Conservation (phyloP, 2,329 filamentous ascomycete genomes). For the Colletotrichum truncatum region DNA sequence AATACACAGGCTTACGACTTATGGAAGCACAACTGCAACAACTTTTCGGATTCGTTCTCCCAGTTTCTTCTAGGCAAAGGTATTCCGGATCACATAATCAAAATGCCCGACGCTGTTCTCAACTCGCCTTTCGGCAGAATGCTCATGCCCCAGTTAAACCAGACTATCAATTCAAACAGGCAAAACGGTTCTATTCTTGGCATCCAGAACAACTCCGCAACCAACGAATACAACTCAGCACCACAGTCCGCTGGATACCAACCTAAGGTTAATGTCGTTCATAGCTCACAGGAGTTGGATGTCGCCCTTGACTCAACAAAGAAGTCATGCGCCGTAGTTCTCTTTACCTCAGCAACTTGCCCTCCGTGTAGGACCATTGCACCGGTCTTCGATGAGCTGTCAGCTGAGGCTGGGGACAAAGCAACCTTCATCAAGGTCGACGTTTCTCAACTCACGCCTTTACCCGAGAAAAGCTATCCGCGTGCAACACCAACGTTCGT, state of each 20-base stretch:
- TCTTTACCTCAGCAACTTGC: slow-evolving; percentile 92
- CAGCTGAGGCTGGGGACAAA: slow-evolving; percentile 74
- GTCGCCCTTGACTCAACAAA: slow-evolving; percentile 66
- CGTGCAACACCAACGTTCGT: slow-evolving; percentile 88
- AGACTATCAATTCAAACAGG: slow-evolving; percentile 59
- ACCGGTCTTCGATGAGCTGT: slow-evolving; percentile 82
- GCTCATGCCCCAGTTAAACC: slow-evolving; percentile 76
- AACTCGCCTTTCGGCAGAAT: slow-evolving; percentile 89
- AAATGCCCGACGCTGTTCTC: slow-evolving; percentile 85
- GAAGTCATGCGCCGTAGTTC: slow-evolving; percentile 79
- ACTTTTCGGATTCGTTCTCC: slow-evolving; percentile 92
- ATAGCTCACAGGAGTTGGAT: slow-evolving; percentile 68
- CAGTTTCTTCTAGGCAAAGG: slow-evolving; percentile 90
- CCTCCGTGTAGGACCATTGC: slow-evolving; percentile 86
- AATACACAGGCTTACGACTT: slow-evolving; percentile 81
- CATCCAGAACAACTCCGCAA: slow-evolving; percentile 48
- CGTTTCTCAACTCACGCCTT: slow-evolving; percentile 63
- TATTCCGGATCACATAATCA: slow-evolving; percentile 87
- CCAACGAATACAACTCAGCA: slow-evolving; percentile 25
- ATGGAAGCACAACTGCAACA: slow-evolving; percentile 95
- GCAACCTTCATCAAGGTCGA: slow-evolving; percentile 86
- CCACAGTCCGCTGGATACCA: slow-evolving; percentile 36
- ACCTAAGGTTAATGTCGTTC: slow-evolving; percentile 66
- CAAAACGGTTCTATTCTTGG: slow-evolving; percentile 63
- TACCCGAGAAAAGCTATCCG: slow-evolving; percentile 65